Evolutionary conservation across 805 yeast species (phyloP), one percentile per base, ranked within the genome.

Genomic region (Geotrichum ghanense): DNA sequence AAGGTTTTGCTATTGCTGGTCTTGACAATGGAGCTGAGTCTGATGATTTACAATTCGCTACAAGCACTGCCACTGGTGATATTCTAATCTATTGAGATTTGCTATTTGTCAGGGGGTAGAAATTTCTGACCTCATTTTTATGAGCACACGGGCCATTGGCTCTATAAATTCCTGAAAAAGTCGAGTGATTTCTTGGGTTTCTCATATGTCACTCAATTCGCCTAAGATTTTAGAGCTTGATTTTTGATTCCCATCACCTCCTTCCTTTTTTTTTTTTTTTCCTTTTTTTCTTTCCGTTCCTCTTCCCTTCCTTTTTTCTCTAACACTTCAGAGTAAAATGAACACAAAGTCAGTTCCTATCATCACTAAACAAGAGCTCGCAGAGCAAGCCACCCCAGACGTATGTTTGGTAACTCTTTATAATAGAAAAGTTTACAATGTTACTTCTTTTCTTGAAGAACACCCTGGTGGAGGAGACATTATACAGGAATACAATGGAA

Each of bases 341-440:
- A 9, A 25, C 12, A 25, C 14, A 14, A 31, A 31, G 16, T 24
- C 73, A 0, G 65, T 85, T 22, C 95, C 94, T 12, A 67, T 87
- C 45, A 58, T 80, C 52, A 71, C 94, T 2, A 61, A 64, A 45
- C 53, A 65, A 1, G 75, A 76, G 48, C 72, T 88, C 14, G 68
- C 65, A 10, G 56, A 61, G 24, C 94, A 84, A 62, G 71, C 65
- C 56, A 63, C 69, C 22, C n/a, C 16, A 24, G 60, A 53, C 20
- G 54, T 68, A 12, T 81, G 81, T 51, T 79, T 90, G 51, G 94
- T 89, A 46, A 76, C 94, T 1, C 67, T 89, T 17, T 78, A 81
- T 65, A 63, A 82, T 59, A 73, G 95, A 59, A 86, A 84, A 56
- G 78, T 90, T 34, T 90, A 89, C 62, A 80, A 90, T 59, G 90